Evolutionary conservation across 495 filamentous ascomycete species (phyloP).

Genomic region (Talaromyces liani): DNA sequence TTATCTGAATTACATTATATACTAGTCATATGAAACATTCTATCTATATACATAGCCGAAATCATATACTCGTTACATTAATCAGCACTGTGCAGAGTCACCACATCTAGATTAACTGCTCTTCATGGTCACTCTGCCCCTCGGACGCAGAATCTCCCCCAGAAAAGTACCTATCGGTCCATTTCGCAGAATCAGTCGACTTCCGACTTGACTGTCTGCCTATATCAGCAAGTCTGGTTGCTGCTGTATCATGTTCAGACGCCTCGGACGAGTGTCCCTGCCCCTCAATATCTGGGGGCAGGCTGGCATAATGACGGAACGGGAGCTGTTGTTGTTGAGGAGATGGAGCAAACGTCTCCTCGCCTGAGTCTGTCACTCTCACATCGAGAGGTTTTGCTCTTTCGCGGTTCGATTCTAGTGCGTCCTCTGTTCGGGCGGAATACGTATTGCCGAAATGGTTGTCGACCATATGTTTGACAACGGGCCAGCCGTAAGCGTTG

Average conservation of each 20-base stretch:
- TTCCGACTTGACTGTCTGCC: not conserved
- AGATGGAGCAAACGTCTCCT: constrained; percentile 26
- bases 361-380: constrained; percentile 31
- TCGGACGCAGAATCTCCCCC: constrained; percentile 5
- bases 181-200: constrained; percentile 6
- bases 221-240: not conserved
- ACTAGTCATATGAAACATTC: not conserved
- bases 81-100: not conserved
- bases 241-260: not conserved
- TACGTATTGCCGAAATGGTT: constrained; percentile 77
- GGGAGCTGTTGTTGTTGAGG: constrained; percentile 8
- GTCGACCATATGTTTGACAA: constrained; percentile 87
- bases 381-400: constrained; percentile 38
- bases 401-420: constrained; percentile 40
- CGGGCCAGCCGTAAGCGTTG: constrained; percentile 97
- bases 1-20: not conserved
- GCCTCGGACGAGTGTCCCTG: not conserved
- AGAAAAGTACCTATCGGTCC: constrained; percentile 9
- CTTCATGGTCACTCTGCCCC: constrained; percentile 2
- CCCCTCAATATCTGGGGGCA: not conserved
- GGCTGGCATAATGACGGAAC: constrained; percentile 6
- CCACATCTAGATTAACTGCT: not conserved
- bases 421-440: constrained; percentile 51
- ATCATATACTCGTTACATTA: not conserved
- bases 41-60: not conserved